These are phyloP conservation scores for Cryptosporidium ubiquitum DNA, from an alignment of 169 alveolate species.

Conservation along the genomic window DNA sequence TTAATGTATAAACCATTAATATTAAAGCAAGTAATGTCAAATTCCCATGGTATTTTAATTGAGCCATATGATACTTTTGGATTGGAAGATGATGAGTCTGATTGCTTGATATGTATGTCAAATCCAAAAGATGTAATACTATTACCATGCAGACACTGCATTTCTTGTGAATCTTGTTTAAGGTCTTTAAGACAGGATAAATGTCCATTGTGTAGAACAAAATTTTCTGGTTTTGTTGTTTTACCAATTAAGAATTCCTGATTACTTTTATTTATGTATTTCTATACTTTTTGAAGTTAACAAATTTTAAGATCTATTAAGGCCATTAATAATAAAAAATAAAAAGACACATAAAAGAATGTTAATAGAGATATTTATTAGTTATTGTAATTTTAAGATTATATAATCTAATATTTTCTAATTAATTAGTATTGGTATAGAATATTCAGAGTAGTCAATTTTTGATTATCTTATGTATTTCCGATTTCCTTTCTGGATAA, in stretches of 20 bases:
- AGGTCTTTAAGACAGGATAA: conserved; percentile 79
- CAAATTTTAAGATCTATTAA: background rate
- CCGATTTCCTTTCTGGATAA: too few relatives aligned
- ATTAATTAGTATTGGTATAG: too few relatives aligned
- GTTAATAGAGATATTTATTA: background rate
- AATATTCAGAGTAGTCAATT: too few relatives aligned
- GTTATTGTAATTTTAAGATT: too few relatives aligned
- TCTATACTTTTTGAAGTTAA: background rate
- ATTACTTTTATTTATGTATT: background rate
- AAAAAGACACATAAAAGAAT: too few relatives aligned
- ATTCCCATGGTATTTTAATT: conserved; percentile 2
- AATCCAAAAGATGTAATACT: conserved; percentile 75
- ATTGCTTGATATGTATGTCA: conserved; percentile 76
- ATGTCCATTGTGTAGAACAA: conserved; percentile 80
- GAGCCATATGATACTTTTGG: conserved; percentile 71
- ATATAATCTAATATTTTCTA: too few relatives aligned
- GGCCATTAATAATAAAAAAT: too few relatives aligned
- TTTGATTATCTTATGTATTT: too few relatives aligned
- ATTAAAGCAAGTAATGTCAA: conserved; percentile 13
- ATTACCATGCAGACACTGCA: conserved; percentile 70
- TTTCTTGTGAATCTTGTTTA: conserved; percentile 76
- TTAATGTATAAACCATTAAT: conserved; percentile 52
- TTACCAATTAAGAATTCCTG: conserved; percentile 75
- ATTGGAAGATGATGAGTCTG: conserved; percentile 74
- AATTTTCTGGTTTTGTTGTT: conserved; percentile 76